Evolutionary conservation across 2,329 filamentous ascomycete species (phyloP), one percentile per base, ranked within the genome.

Genomic region (Penicillium sp.): DNA sequence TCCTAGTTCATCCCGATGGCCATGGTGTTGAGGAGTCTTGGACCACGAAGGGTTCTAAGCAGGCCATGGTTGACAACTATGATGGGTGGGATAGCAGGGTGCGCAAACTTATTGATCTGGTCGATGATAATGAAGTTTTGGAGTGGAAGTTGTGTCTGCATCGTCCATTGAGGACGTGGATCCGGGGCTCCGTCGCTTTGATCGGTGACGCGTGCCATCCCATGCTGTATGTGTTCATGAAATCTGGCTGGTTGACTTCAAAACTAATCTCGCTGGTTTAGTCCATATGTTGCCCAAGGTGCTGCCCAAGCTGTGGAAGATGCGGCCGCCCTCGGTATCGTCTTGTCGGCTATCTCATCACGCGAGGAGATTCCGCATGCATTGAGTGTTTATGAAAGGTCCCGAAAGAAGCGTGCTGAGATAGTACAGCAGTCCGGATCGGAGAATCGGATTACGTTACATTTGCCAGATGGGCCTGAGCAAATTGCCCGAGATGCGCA

Each of bases 1-100:
- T 85, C 13, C 81, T 84, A 12, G 79, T 83, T 31, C 86, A 88
- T 70, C 85, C 85, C 3, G 86, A 88, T 66, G 76, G 74, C 61
- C 82, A 86, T 69, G 86, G 86, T 55, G 83, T 85, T 13, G 78
- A 79, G 10, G 83, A 85, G 38, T 86, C 83, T 0, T 89, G 87
- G 78, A 88, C 85, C 0, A 88, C 84, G 8, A 81, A 79, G 61
- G 86, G 83, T 12, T 83, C 81, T 60, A 89, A 88, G 75, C 67
- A 77, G 29, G 80, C 75, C 47, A 87, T 89, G 85, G 70, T 87
- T 25, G 73, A 81, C n/a, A 82, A 86, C 31, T 89, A 84, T 67
- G 71, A 68, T 6, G 84, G 85, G 68, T 89, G 87, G 72, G 86
- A 85, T 66, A 83, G 81, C 1, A 77, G 81, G 12, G 79, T 89